A percentile compares a stretch with the other conserved stretches of the same genome.
Conservation (phyloP, 495 filamentous ascomycete species). For the Aspergillus conjunctus region DNA sequence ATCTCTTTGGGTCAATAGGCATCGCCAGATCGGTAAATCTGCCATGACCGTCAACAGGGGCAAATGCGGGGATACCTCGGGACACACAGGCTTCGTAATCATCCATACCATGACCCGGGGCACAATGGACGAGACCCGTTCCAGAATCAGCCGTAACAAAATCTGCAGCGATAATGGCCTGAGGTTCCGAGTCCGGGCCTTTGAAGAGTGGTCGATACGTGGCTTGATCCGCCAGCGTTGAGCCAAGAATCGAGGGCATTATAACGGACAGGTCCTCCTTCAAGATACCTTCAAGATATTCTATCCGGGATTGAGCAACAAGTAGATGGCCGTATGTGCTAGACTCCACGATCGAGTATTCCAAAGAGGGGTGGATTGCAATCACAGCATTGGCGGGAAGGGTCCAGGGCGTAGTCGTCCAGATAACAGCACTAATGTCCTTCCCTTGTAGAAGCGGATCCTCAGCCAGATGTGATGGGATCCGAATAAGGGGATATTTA, state of each 20-base stretch:
- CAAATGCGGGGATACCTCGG: constrained; percentile 66
- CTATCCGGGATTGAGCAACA: constrained; percentile 66
- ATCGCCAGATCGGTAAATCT: constrained; percentile 75
- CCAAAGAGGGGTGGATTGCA: constrained; percentile 69
- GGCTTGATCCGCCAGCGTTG: constrained; percentile 59
- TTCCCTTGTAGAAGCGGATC: constrained; percentile 39
- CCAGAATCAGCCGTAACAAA: constrained; percentile 89
- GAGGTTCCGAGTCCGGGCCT: constrained; percentile 50
- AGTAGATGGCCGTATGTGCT: constrained; percentile 58
- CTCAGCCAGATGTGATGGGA: constrained; percentile 49
- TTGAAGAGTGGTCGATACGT: constrained; percentile 69
- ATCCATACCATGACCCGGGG: constrained; percentile 94
- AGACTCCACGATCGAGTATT: constrained; percentile 70
- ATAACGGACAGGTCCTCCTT: constrained; percentile 53
- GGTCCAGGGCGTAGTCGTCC: constrained; percentile 99
- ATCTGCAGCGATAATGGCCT: constrained; percentile 74
- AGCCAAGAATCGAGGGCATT: constrained; percentile 61
- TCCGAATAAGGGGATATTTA: constrained; percentile 66
- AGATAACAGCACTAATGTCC: constrained; percentile 74
- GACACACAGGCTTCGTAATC: constrained; percentile 83
- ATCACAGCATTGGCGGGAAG: constrained; percentile 91
- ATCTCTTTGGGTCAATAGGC: constrained; percentile 59
- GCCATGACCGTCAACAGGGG: constrained; percentile 81
- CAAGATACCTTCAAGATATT: constrained; percentile 49
- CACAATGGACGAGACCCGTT: constrained; percentile 89